Base-by-base conservation (phyloP, 2,329 filamentous ascomycete genomes). In the Emmonsiellopsis sp. region DNA sequence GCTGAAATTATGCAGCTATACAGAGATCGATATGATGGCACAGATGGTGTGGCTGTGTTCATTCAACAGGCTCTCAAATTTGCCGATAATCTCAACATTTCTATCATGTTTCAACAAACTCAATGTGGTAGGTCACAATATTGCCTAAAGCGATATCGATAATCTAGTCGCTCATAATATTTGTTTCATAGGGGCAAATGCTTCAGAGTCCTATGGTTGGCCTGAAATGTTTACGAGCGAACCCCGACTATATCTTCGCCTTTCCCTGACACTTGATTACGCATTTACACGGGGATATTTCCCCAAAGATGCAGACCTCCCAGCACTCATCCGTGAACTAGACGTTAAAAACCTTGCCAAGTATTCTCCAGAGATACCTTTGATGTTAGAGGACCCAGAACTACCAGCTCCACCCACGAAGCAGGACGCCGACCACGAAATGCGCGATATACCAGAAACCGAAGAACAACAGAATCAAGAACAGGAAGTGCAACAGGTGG, bases 1-100 rank as follows among this genome's bases (percentile, higher is more conserved):
- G 71, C 74, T 42, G 73, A 76, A 49, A 71, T 71, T 0, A 74
- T 76, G 69, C 72, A 71, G 53, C 70, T 68, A 0, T 76, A 74
- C 47, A 70, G 74, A 51, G 71, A 70, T 2, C 71, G 73, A 51
- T 75, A 74, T 53, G 73, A 76, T 51, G 72, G 71, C 21, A 69
- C 73, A 1, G 73, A 76, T 58, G 73, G 71, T 60, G 68, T 76
- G 40, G 53, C 49, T 11, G 36, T 52, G 5, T 49, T 40, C 33
- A 52, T 53, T 14, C 48, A 53, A n/a, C 40, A 54, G 13, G 51
- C 51, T 11, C 52, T 56, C 14, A 3, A 39, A 31, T 47, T 47
- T 33, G 44, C 44, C 44, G 44, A 47, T 47, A 47, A 27, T 13
- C 14, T 47, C n/a, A 47, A 47, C 21, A 17, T 47, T 47, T 27